Evolutionary conservation across 768 basidiomycete species (phyloP).

Genomic region (Mycena pura): DNA sequence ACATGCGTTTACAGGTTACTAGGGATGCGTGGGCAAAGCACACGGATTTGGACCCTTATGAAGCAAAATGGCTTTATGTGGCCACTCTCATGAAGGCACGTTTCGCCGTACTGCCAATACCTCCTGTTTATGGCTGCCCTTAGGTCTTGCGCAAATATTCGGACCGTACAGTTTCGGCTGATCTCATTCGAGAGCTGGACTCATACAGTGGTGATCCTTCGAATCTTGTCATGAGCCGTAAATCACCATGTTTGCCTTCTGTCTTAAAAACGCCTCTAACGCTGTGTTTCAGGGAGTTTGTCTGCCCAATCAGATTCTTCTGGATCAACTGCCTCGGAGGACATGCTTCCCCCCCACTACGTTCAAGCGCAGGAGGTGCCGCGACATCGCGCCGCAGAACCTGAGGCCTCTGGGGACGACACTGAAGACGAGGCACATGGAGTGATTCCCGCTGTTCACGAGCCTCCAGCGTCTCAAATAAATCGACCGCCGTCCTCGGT

Average conservation of each 20-base stretch:
- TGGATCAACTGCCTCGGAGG: slow-evolving; percentile 64
- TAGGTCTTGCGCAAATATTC: slow-evolving; percentile 85
- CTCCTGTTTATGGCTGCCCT: background rate
- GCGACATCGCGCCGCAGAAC: slow-evolving; percentile 39
- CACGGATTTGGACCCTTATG: slow-evolving; percentile 74
- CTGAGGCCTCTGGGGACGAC: slow-evolving; percentile 53
- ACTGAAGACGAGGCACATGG: slow-evolving; percentile 42
- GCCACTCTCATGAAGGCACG: slow-evolving; percentile 83
- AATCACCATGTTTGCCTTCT: slow-evolving; percentile 10
- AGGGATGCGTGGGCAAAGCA: slow-evolving; percentile 98
- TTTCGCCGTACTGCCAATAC: slow-evolving; percentile 1
- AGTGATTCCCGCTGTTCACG: slow-evolving; percentile 37
- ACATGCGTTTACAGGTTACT: background rate
- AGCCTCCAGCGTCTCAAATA: slow-evolving; percentile 42
- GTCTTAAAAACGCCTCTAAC: background rate
- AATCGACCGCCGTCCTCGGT: slow-evolving; percentile 78
- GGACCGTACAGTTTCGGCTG: slow-evolving; percentile 78
- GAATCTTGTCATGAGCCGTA: slow-evolving; percentile 73
- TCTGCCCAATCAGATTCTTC: slow-evolving; percentile 67
- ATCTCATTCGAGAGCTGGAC: slow-evolving; percentile 79
- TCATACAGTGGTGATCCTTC: slow-evolving; percentile 74
- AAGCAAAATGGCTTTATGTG: slow-evolving; percentile 91
- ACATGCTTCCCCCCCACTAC: slow-evolving; percentile 32
- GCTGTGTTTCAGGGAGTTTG: slow-evolving; percentile 44
- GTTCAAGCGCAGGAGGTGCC: slow-evolving; percentile 28